Percentiles rank a stretch among this genome's conserved stretches.
Evolutionary conservation across 495 filamentous ascomycete genomes (phyloP).

Genomic region (Acidomyces sp.): DNA sequence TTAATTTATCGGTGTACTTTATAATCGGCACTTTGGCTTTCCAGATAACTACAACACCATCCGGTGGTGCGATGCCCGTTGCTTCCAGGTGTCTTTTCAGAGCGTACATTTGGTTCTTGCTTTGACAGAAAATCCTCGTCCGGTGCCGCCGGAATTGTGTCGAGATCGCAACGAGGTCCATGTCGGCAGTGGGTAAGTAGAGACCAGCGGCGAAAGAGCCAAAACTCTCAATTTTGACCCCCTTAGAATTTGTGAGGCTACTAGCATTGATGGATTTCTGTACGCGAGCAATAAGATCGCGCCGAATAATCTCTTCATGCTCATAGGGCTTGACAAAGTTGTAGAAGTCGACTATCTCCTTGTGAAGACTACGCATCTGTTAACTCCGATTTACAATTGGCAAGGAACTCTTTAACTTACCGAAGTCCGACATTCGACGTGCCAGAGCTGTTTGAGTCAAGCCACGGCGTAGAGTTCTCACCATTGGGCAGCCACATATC

Average conservation of each 20-base stretch:
- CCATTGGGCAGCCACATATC: no score
- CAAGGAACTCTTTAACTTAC: constrained; percentile 1
- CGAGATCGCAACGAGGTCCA: constrained; percentile 83
- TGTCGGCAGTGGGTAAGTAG: constrained; percentile 83
- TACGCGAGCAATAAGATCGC: constrained; percentile 55
- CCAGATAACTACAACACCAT: constrained; percentile 49
- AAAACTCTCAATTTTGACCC: constrained; percentile 49
- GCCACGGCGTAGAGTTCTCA: no score
- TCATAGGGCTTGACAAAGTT: constrained; percentile 61
- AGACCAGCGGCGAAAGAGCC: constrained; percentile 84
- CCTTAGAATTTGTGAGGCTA: constrained; percentile 29
- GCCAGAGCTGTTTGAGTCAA: no score
- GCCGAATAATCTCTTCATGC: constrained; percentile 63
- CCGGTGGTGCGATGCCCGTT: constrained; percentile 35
- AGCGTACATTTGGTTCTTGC: constrained; percentile 30
- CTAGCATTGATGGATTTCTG: constrained; percentile 37
- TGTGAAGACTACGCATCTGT: no score
- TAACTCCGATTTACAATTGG: no score
- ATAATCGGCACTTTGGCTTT: constrained; percentile 82
- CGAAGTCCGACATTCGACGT: constrained; percentile 21
- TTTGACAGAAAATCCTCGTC: constrained; percentile 33
- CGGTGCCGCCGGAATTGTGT: constrained; percentile 38
- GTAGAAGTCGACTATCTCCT: constrained; percentile 81
- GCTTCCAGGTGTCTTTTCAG: constrained; percentile 41
- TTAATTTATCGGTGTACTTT: constrained; percentile 66